Evolutionary conservation across 2,329 filamentous ascomycete species (phyloP).

Genomic region (Pseudogymnoascus pannorum): DNA sequence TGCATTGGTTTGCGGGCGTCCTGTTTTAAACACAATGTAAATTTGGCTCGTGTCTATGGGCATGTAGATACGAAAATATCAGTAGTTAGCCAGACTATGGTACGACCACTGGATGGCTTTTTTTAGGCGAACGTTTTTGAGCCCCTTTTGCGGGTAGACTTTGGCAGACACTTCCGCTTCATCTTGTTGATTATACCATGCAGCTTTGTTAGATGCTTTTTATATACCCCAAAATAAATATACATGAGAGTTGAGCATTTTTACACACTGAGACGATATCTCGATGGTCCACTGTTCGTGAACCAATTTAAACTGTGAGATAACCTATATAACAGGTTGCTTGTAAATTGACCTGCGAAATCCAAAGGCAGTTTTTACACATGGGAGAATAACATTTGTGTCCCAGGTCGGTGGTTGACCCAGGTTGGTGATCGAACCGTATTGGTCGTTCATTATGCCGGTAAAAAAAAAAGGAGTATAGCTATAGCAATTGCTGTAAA

Average conservation of each 20-base stretch:
- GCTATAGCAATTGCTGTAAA: too few relatives aligned
- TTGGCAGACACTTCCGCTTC: background rate
- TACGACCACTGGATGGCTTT: background rate
- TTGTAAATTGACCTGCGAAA: background rate
- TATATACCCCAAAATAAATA: conserved; percentile 7
- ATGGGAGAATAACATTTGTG: too few relatives aligned
- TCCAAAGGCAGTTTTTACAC: too few relatives aligned
- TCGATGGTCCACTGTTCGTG: background rate
- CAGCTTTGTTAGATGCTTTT: conserved; percentile 5
- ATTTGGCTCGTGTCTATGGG: background rate
- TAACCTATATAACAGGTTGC: background rate
- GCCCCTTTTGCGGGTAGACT: background rate
- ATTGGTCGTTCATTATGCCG: too few relatives aligned
- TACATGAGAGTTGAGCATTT: background rate
- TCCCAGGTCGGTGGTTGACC: background rate
- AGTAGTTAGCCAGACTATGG: background rate
- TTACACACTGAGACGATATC: background rate
- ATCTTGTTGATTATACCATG: conserved; percentile 1
- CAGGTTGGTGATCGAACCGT: background rate
- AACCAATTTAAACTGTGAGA: background rate
- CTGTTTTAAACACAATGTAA: background rate
- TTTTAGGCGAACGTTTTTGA: background rate
- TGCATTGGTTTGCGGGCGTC: background rate
- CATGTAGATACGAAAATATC: conserved; percentile 1
- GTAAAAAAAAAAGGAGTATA: background rate